Evolutionary conservation across 345 rosid genomes (phyloP), one percentile per base, ranked within the genome.

Genomic region (Eucalyptus guilfoylei): DNA sequence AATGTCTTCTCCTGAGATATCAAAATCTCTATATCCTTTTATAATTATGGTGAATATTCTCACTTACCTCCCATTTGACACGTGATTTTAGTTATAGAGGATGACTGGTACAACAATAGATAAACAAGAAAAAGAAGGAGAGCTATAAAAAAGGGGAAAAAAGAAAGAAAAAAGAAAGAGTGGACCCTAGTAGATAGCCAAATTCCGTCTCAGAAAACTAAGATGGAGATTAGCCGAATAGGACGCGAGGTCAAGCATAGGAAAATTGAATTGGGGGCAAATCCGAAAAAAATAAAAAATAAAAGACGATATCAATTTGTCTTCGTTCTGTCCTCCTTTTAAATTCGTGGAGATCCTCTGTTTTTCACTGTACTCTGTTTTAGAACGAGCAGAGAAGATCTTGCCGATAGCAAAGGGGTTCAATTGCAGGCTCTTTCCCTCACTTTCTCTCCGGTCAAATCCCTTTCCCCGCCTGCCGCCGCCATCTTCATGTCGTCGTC

Each of bases 401-500:
- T 55, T 23, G 62, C 30, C 32, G 34, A 62, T 30, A 64, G 76
- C 76, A n/a, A 64, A 64, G 16, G 2, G 37, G 76, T 64, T 64
- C 11, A 14, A 8, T 64, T n/a, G 21, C 40, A 64, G 40, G 76
- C 37, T n/a, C 76, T 64, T 64, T 14, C 76, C 72, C 76, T 64
- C 40, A 15, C 5, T 64, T n/a, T 64, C 76, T n/a, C 76, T 15
- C 76, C 37, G 6, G 47, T 76, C 83, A 76, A 76, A 76, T 37
- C 28, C 83, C 30, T 76, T 40, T 72, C 62, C 62, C 62, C 62
- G 62, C 60, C 60, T 0, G 4, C 81, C 45, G 6, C 83, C 30
- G 2, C 83, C 47, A 9, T 19, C 81, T 11, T 76, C 90, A 87
- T 45, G 24, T 93, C 93, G 94, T 90, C 97, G 12, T 90, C 96